These are phyloP conservation scores for Pythium vanterpoolii DNA, from an alignment of 352 stramenopile species.

Conservation along the genomic window DNA sequence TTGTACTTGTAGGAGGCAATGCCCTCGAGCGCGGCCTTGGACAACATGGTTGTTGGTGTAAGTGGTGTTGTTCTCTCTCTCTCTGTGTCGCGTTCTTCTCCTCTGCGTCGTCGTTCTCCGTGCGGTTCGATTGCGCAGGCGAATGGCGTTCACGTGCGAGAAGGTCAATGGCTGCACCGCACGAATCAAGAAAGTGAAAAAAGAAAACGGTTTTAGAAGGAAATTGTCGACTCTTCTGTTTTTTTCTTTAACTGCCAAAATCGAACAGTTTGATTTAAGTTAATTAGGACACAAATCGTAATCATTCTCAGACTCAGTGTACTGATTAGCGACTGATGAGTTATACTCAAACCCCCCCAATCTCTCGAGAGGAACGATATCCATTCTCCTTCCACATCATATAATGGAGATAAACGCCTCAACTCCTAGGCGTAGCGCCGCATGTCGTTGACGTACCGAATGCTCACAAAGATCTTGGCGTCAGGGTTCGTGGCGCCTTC, in stretches of 20 bases:
- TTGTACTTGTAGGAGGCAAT: conserved; percentile 89
- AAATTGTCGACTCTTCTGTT: neutral
- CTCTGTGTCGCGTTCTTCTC: neutral
- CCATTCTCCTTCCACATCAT: too few relatives aligned
- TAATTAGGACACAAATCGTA: too few relatives aligned
- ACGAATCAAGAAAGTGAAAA: neutral
- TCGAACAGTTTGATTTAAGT: neutral
- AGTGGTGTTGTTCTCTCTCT: neutral
- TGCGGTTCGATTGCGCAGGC: too few relatives aligned
- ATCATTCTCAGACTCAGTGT: too few relatives aligned
- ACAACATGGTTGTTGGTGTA: conserved; percentile 41
- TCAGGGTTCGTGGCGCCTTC: conserved; percentile 35
- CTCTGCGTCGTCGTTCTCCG: neutral
- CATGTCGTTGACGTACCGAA: conserved; percentile 88
- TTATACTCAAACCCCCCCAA: too few relatives aligned
- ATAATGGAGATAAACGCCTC: too few relatives aligned
- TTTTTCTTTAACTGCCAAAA: neutral
- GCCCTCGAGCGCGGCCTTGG: conserved; percentile 74
- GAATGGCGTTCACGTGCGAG: neutral
- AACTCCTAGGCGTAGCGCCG: conserved; percentile 72
- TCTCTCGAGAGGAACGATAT: too few relatives aligned
- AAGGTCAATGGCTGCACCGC: conserved; percentile 15
- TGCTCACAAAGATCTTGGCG: conserved; percentile 73
- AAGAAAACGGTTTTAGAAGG: conserved; percentile 3
- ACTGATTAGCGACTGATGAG: too few relatives aligned